Percentiles rank a stretch among this genome's conserved stretches.
These are phyloP conservation scores for Hygrophoropsis aurantiaca DNA, from an alignment of 768 basidiomycete species.

Conservation along the genomic window DNA sequence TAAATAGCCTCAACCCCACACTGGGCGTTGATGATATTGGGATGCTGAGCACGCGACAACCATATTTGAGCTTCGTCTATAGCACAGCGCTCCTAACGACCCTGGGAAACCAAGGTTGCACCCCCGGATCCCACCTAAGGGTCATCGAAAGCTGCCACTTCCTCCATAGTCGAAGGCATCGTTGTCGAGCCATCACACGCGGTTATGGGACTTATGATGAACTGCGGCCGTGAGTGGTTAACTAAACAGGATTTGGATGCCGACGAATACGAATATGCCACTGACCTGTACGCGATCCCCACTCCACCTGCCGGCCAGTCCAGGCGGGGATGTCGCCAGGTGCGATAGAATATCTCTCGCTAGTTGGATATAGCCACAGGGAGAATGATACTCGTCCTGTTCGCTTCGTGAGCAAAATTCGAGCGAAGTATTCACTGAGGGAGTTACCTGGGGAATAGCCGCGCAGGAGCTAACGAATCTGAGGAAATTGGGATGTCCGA, in stretches of 20 bases:
- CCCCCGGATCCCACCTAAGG: conserved; percentile 47
- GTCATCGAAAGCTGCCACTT: conserved; percentile 38
- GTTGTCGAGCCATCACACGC: conserved; percentile 38
- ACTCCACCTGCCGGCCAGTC: conserved; percentile 48
- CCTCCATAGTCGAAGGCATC: conserved; percentile 36
- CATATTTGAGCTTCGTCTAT: too few relatives aligned
- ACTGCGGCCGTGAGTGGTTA: conserved; percentile 40
- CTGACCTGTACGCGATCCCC: conserved; percentile 48
- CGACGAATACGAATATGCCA: neutral
- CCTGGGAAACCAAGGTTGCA: conserved; percentile 56
- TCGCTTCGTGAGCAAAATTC: neutral
- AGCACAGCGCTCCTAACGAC: too few relatives aligned
- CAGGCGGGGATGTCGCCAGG: conserved; percentile 29
- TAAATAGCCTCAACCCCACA: too few relatives aligned
- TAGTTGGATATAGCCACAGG: conserved; percentile 39
- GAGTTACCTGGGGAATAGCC: conserved; percentile 38
- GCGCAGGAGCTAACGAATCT: conserved; percentile 44
- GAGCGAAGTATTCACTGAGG: neutral
- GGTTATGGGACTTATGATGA: conserved; percentile 35
- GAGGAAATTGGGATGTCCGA: conserved; percentile 58
- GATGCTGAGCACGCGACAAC: too few relatives aligned
- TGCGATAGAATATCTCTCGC: conserved; percentile 42
- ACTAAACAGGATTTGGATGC: neutral
- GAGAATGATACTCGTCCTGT: conserved; percentile 41
- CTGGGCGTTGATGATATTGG: too few relatives aligned